phyloP scores from a whole-genome alignment of 2,329 filamentous ascomycete genomes.

The Parafenestella ontariensis region DNA sequence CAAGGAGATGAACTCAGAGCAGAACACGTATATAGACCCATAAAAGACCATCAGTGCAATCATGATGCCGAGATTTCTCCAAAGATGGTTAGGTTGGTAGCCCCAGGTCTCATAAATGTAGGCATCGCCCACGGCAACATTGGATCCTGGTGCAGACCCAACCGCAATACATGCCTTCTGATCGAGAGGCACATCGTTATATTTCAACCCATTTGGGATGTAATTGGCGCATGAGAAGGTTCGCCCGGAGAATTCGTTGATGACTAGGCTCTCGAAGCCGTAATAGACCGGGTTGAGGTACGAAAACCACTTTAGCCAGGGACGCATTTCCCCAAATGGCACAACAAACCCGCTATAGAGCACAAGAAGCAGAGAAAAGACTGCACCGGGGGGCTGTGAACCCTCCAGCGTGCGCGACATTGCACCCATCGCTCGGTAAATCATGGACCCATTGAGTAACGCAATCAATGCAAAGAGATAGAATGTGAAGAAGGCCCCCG shows the following conservation, averaged over 20 bases:
- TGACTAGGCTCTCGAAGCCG: constrained; percentile 76
- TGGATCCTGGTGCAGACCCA: constrained; percentile 27
- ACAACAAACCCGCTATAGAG: constrained; percentile 64
- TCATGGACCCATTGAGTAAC: constrained; percentile 46
- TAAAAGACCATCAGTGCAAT: constrained; percentile 47
- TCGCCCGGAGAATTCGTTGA: constrained; percentile 65
- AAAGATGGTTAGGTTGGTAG: constrained; percentile 15
- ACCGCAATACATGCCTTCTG: constrained; percentile 39
- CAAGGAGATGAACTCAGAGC: constrained; percentile 48
- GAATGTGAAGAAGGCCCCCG: constrained; percentile 53
- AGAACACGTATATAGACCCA: constrained; percentile 41
- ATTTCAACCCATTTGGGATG: constrained; percentile 27
- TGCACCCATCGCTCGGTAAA: constrained; percentile 55
- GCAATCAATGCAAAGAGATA: constrained; percentile 44
- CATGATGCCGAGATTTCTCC: constrained; percentile 49
- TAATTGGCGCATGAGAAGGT: constrained; percentile 57
- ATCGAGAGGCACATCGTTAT: constrained; percentile 19
- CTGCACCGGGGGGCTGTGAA: constrained; percentile 35
- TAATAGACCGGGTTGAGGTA: constrained; percentile 79
- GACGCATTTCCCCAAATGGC: constrained; percentile 66
- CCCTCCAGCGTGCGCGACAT: constrained; percentile 68
- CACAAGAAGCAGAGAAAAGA: not conserved
- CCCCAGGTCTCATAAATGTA: constrained; percentile 21
- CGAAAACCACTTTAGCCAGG: constrained; percentile 81
- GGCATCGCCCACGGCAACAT: constrained; percentile 39